Conservation (phyloP, 345 rosid species). For the Isatis tinctoria region DNA sequence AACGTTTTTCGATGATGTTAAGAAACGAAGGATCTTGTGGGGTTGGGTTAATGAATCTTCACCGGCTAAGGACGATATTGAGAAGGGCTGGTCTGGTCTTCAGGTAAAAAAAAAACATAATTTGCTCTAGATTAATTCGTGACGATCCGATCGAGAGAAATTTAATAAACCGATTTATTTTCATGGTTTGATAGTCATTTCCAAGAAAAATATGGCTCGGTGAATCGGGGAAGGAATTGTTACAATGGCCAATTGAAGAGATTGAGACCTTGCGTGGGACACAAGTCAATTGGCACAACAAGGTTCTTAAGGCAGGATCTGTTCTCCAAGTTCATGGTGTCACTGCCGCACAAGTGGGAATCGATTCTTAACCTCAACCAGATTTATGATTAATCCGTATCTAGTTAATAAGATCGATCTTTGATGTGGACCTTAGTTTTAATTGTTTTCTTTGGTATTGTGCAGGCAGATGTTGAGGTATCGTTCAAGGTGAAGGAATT, state of each 20-base stretch:
- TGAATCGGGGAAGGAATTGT: slow-evolving; percentile 49
- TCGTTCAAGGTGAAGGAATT: slow-evolving; percentile 40
- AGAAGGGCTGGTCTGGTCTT: slow-evolving; percentile 32
- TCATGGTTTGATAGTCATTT: slow-evolving; percentile 40
- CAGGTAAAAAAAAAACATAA: slow-evolving; percentile 17
- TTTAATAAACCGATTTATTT: not conserved
- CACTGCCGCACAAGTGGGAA: slow-evolving; percentile 48
- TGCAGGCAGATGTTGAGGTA: slow-evolving; percentile 76
- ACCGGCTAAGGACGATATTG: slow-evolving; percentile 29
- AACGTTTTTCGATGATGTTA: slow-evolving; percentile 52
- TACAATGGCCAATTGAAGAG: slow-evolving; percentile 71
- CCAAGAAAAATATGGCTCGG: slow-evolving; percentile 56
- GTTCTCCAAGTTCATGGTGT: slow-evolving; percentile 44
- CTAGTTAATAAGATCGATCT: not conserved
- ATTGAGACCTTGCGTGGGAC: slow-evolving; percentile 43
- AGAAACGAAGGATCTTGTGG: slow-evolving; percentile 56
- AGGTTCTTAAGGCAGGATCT: slow-evolving; percentile 39
- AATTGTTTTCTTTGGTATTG: not conserved
- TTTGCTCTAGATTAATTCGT: not conserved
- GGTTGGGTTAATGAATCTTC: slow-evolving; percentile 73
- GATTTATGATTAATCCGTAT: not conserved
- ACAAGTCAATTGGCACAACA: slow-evolving; percentile 26
- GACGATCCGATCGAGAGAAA: not conserved
- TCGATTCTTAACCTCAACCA: not conserved
- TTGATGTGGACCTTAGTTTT: not conserved